Percentiles rank a stretch among this genome's conserved stretches.
phyloP scores from a whole-genome alignment of 371 early-diverging fungal species.

The Basidiobolus heterosporus region DNA sequence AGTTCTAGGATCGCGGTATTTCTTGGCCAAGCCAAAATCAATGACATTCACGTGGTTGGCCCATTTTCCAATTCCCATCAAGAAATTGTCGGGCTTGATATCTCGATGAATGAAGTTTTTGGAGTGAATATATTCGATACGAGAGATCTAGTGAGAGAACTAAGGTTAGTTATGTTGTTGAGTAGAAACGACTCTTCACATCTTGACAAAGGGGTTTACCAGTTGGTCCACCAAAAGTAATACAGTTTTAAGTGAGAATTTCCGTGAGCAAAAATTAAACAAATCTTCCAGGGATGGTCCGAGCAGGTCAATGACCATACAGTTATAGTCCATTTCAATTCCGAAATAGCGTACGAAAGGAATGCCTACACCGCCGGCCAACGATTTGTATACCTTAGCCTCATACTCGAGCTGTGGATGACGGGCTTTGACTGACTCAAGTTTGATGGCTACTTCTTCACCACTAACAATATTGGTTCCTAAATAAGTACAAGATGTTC shows the following conservation, averaged over 20 bases:
- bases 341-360: conserved; percentile 92
- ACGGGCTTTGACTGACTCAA: conserved; percentile 81
- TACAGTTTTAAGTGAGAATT: conserved; percentile 96
- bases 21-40: conserved; percentile 98
- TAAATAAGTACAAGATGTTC: conserved; percentile 13
- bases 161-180: neutral
- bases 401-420: conserved; percentile 97
- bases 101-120: conserved; percentile 71
- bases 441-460: conserved; percentile 93
- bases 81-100: conserved; percentile 97
- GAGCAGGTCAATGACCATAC: conserved; percentile 97
- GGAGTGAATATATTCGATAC: conserved; percentile 94
- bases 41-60: conserved; percentile 95
- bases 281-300: conserved; percentile 97
- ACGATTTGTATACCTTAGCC: conserved; percentile 82
- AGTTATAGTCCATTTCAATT: conserved; percentile 81
- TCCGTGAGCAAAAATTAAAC: conserved; percentile 94
- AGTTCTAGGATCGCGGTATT: conserved; percentile 91
- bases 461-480: conserved; percentile 82
- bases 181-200: neutral
- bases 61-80: conserved; percentile 91
- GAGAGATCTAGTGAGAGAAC: conserved; percentile 50
- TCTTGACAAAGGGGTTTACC: conserved; percentile 30
- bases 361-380: conserved; percentile 91
- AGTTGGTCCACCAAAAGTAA: conserved; percentile 94